phyloP scores from a whole-genome alignment of 108 stramenopile species.

The Fistulifera pelliculosa region DNA sequence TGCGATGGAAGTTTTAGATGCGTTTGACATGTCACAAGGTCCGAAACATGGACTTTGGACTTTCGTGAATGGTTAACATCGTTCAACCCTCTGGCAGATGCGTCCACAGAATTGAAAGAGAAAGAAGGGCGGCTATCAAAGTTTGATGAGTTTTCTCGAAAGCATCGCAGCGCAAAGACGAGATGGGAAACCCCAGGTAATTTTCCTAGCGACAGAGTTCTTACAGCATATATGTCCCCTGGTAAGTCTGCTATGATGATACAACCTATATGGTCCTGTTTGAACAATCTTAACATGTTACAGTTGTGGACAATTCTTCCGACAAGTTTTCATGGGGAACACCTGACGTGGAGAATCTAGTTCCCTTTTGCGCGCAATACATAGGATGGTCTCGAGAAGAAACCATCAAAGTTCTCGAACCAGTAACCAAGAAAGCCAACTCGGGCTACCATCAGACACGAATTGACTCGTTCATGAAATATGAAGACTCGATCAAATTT shows the following conservation, averaged over 20 bases:
- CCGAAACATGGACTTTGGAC: slow-evolving; percentile 46
- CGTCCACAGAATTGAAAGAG: slow-evolving; percentile 1
- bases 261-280: no score
- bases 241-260: no score
- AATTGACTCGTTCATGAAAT: slow-evolving; percentile 89
- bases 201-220: slow-evolving; percentile 70
- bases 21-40: slow-evolving; percentile 56
- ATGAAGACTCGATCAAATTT: slow-evolving; percentile 88
- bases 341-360: slow-evolving; percentile 66
- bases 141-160: slow-evolving; percentile 54
- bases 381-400: slow-evolving; percentile 79
- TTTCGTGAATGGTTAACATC: slow-evolving; percentile 88
- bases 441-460: slow-evolving; percentile 61
- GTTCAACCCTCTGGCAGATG: slow-evolving; percentile 35
- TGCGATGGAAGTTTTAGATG: slow-evolving; percentile 92
- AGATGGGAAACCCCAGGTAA: slow-evolving; percentile 74
- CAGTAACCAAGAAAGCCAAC: slow-evolving; percentile 56
- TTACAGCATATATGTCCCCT: slow-evolving; percentile 78
- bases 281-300: no score
- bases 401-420: slow-evolving; percentile 56
- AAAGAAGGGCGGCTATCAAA: slow-evolving; percentile 5
- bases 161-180: slow-evolving; percentile 3
- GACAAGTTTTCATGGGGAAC: slow-evolving; percentile 76
- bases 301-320: slow-evolving; percentile 59
- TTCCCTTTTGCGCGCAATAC: slow-evolving; percentile 52